Base-by-base conservation (phyloP, 345 rosid genomes). In the Stellera chamaejasme region DNA sequence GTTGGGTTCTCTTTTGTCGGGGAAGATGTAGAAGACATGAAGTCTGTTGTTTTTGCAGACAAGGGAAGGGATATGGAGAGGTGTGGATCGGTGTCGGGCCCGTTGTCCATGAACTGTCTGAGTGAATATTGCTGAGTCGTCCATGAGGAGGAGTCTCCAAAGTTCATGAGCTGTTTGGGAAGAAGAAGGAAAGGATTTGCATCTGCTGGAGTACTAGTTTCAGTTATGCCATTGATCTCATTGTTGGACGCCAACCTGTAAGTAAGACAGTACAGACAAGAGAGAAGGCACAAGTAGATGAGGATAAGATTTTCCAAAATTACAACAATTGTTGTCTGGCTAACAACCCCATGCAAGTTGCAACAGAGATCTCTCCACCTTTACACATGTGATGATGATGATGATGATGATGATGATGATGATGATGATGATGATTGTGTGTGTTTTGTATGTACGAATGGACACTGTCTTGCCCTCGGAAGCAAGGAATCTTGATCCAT, bases 51-150 rank as follows among this genome's bases (percentile, higher is more conserved):
- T 19, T 19, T 19, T 10, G 77, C 47, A 53, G 81, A 56, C 63
- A 76, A 59, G 0, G 86, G 85, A 51, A 69, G 67, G 16, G 93
- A 78, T 58, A 82, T 80, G 2, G 86, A 82, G 42, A 87, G 79
- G 65, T 89, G 83, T 59, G 54, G 50, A 64, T 75, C 75, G 28
- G 64, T 59, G 63, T 64, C 75, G 26, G 87, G 76, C 83, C 90
- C 80, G 43, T 77, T 76, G 7, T 82, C 81, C 73, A 78, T 81
- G 74, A 86, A 83, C 51, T 81, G 87, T 50, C 69, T 80, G 43
- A 77, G 48, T 41, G 79, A 74, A 25, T 75, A 71, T 13, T 83
- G 80, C 10, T 19, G 23, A 78, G 58, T 61, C 67, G 67, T 19
- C 23, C 23, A 19, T 19, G 23, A 1, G 43, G 48, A 48, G 62